Evolutionary conservation across 768 basidiomycete genomes (phyloP).

Genomic region (Agrocybe pediades): DNA sequence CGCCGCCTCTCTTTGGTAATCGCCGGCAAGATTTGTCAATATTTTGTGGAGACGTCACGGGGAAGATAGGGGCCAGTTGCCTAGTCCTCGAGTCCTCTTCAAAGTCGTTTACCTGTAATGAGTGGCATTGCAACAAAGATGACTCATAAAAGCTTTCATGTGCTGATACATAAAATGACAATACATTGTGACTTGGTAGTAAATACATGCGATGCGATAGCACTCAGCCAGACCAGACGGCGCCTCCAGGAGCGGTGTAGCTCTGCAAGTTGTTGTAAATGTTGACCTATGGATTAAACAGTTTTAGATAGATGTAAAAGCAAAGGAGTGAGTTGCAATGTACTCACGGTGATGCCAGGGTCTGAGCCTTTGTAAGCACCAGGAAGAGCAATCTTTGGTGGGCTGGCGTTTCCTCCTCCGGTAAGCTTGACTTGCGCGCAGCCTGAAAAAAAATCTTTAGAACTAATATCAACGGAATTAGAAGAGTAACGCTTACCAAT

Average conservation of each 20-base stretch:
- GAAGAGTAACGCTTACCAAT: conserved; percentile 30
- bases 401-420: conserved; percentile 45
- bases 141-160: no score
- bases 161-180: no score
- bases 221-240: conserved; percentile 44
- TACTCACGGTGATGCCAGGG: conserved; percentile 49
- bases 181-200: no score
- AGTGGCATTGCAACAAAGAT: no score
- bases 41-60: background rate
- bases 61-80: no score
- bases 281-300: conserved; percentile 34
- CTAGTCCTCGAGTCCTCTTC: no score
- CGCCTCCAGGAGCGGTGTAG: conserved; percentile 43
- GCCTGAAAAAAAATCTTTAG: conserved; percentile 22
- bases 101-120: no score
- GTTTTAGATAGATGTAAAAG: background rate
- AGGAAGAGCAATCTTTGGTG: conserved; percentile 49
- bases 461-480: background rate
- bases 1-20: no score
- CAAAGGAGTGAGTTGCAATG: background rate
- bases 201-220: no score
- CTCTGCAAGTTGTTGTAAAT: conserved; percentile 59
- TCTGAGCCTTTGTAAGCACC: conserved; percentile 48
- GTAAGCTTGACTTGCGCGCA: conserved; percentile 53
- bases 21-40: background rate